phyloP scores from a whole-genome alignment of 768 basidiomycete species.

The Gyrodon lividus region DNA sequence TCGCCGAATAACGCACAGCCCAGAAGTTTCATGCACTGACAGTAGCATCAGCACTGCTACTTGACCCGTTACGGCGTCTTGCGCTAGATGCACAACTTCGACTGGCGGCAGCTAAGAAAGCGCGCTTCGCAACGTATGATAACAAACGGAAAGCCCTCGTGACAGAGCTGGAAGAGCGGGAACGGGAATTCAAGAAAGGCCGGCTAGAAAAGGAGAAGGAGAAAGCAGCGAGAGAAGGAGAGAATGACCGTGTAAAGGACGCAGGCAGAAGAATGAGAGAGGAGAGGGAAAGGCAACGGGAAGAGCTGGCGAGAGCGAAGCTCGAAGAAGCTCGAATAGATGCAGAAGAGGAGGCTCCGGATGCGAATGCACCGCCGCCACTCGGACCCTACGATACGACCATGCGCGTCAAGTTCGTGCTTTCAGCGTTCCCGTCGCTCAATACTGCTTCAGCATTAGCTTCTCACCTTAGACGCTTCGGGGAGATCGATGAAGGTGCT shows the following conservation, averaged over 20 bases:
- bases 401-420: constrained; percentile 65
- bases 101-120: constrained; percentile 62
- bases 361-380: constrained; percentile 54
- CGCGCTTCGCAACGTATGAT: constrained; percentile 69
- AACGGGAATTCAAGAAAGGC: constrained; percentile 73
- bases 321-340: constrained; percentile 24
- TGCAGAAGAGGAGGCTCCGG: constrained; percentile 32
- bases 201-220: constrained; percentile 61
- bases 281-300: constrained; percentile 57
- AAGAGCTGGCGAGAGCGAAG: constrained; percentile 41
- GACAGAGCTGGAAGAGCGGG: constrained; percentile 77
- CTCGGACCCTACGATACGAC: constrained; percentile 74
- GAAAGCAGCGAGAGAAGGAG: constrained; percentile 50
- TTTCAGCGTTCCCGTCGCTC: constrained; percentile 48
- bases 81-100: constrained; percentile 81
- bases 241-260: constrained; percentile 73
- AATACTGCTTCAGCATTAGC: constrained; percentile 19
- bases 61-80: constrained; percentile 75
- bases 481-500: constrained; percentile 57
- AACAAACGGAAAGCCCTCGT: constrained; percentile 71
- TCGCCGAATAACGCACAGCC: constrained; percentile 36
- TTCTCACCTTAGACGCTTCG: constrained; percentile 56
- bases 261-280: constrained; percentile 68
- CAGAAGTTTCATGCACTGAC: constrained; percentile 85
- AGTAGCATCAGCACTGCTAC: constrained; percentile 74